A percentile compares a stretch with the other conserved stretches of the same genome.
Conservation (phyloP, 2,329 filamentous ascomycete genomes). For the Aspergillus phoenicis region DNA sequence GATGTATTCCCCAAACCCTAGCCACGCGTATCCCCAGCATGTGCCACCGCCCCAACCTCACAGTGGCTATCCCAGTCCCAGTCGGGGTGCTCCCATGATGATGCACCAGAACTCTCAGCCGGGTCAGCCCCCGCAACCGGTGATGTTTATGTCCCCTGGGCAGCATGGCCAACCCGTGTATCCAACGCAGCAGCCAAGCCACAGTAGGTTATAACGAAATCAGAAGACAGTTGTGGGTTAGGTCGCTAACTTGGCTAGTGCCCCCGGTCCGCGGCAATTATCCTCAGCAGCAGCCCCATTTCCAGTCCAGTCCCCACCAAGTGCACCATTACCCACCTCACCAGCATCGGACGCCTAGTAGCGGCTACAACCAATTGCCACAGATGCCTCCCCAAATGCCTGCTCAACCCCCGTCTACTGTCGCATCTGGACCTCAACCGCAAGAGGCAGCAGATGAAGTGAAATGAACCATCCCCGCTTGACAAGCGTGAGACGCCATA, state of each 20-base stretch:
- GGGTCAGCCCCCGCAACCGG: conserved; percentile 68
- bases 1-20: conserved; percentile 77
- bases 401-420: conserved; percentile 36
- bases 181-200: conserved; percentile 68
- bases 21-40: conserved; percentile 67
- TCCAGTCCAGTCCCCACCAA: conserved; percentile 67
- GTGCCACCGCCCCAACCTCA: conserved; percentile 57
- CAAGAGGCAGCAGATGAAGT: conserved; percentile 50
- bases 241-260: conserved; percentile 55
- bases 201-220: conserved; percentile 63
- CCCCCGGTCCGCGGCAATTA: conserved; percentile 62
- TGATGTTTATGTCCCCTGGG: conserved; percentile 75
- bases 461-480: conserved; percentile 44
- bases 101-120: conserved; percentile 92
- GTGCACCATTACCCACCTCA: conserved; percentile 63
- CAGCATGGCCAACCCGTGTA: conserved; percentile 76
- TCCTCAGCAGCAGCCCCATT: conserved; percentile 64
- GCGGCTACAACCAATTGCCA: conserved; percentile 55
- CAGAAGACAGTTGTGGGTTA: conserved; percentile 14
- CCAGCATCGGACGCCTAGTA: conserved; percentile 59
- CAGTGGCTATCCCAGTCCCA: conserved; percentile 85
- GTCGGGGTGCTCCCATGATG: conserved; percentile 88
- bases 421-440: conserved; percentile 42
- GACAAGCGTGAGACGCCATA: conserved; percentile 11
- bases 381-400: conserved; percentile 50